Base-by-base conservation (phyloP, 208 protist species). In the Hexamita inflata region DNA sequence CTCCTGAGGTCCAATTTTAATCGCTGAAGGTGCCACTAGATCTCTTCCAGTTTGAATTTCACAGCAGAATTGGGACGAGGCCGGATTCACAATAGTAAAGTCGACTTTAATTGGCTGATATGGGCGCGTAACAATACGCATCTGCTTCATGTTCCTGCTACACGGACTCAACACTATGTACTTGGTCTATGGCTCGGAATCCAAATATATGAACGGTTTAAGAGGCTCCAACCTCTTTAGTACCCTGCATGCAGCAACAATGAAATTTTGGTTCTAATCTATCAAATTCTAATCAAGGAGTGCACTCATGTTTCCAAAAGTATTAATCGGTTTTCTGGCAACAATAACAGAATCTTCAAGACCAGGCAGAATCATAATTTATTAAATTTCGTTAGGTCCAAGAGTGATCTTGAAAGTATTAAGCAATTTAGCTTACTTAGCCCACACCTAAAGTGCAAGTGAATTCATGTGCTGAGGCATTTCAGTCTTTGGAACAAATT, bases 11-110 rank as follows among this genome's bases (percentile, higher is more conserved):
- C 30, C 11, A n/a, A 70, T 49, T 38, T 70, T 70, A 34, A 70
- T 70, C 4, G n/a, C 26, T 49, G 2, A 15, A n/a, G 64, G 64
- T 11, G 40, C 64, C 11, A 70, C n/a, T 38, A 70, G n/a, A n/a
- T 70, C 64, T 11, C 11, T 7, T 9, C 64, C 64, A 11, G 35
- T 49, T 49, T 7, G 9, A 15, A 70, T n/a, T 38, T 70, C 64
- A 15, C 30, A n/a, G n/a, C 4, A 7, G 38, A 70, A 70, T 15
- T 15, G 4, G 11, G 24, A 42, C 34, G 30, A n/a, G 7, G 64
- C 7, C 4, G 64, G 64, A n/a, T 70, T 70, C 28, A 38, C 64
- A n/a, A 70, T 70, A 7, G 38, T 38, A n/a, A 70, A 70, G 9
- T 13, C 32, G 15, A 70, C 35, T 9, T 9, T 45, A 28, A 70